These are phyloP conservation scores for Colletotrichum orchidophilum DNA, from an alignment of 2,329 filamentous ascomycete genomes.

Conservation along the genomic window DNA sequence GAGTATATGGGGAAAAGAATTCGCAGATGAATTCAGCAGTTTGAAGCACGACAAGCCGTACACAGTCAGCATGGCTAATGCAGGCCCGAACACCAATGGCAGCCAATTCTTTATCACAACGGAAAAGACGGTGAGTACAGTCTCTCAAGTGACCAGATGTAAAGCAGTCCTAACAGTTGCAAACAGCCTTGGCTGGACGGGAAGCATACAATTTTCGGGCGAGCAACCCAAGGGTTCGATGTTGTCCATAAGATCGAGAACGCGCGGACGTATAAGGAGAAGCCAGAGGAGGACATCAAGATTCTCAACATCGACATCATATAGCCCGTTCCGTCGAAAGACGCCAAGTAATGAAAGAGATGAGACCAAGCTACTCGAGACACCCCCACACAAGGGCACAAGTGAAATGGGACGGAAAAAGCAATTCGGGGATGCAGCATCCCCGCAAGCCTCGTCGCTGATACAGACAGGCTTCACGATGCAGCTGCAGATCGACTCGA, in stretches of 20 bases:
- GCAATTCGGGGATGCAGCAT: slow-evolving; percentile 25
- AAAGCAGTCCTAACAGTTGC: slow-evolving; percentile 16
- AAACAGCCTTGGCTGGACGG: slow-evolving; percentile 86
- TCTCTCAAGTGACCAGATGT: neutral
- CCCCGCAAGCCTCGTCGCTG: slow-evolving; percentile 27
- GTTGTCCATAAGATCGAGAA: slow-evolving; percentile 98
- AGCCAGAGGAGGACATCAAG: slow-evolving; percentile 96
- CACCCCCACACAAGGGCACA: slow-evolving; percentile 7
- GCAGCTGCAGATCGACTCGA: slow-evolving; percentile 21
- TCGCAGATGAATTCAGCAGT: slow-evolving; percentile 92
- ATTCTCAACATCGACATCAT: slow-evolving; percentile 85
- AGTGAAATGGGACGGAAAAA: slow-evolving; percentile 19
- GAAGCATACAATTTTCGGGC: slow-evolving; percentile 96
- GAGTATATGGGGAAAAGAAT: slow-evolving; percentile 91
- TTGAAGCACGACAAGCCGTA: slow-evolving; percentile 96
- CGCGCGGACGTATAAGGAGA: slow-evolving; percentile 85
- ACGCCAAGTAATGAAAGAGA: slow-evolving; percentile 10
- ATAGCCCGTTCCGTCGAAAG: slow-evolving; percentile 42
- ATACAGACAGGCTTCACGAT: slow-evolving; percentile 30
- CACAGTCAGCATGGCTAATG: slow-evolving; percentile 97
- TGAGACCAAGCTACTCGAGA: slow-evolving; percentile 6
- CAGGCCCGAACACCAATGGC: slow-evolving; percentile 92
- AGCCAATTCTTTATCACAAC: slow-evolving; percentile 99
- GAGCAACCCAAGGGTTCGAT: slow-evolving; percentile 89
- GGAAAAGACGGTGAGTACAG: slow-evolving; percentile 80